Evolutionary conservation across 2,329 filamentous ascomycete genomes (phyloP).

Genomic region (Arthrobotrys megalospora): DNA sequence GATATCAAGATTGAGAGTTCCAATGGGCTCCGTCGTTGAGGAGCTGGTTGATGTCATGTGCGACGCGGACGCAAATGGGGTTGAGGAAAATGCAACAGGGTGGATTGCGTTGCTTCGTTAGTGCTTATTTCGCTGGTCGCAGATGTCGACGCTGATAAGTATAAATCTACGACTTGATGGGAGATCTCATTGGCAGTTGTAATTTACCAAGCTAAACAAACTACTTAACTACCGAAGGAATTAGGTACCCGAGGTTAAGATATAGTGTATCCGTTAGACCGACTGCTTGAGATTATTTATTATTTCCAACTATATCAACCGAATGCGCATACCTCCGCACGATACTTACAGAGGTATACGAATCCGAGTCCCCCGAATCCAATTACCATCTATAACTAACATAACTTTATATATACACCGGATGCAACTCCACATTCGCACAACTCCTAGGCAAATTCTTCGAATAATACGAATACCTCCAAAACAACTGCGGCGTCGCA

Average conservation of each 20-base stretch:
- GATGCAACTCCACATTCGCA: constrained; percentile 41
- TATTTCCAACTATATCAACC: no score
- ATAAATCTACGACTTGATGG: no score
- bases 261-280: no score
- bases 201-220: no score
- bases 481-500: constrained; percentile 48
- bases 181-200: no score
- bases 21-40: neutral
- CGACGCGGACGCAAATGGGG: constrained; percentile 16
- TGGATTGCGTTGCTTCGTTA: neutral
- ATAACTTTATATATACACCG: constrained; percentile 29
- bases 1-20: neutral
- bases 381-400: neutral
- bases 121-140: neutral
- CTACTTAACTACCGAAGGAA: no score
- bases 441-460: constrained; percentile 42
- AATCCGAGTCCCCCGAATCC: no score
- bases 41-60: constrained; percentile 9
- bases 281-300: no score
- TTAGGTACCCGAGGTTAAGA: no score
- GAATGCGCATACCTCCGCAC: no score
- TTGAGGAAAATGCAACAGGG: constrained; percentile 8
- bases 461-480: constrained; percentile 30
- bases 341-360: no score
- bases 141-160: no score